Evolutionary conservation across 495 filamentous ascomycete species (phyloP), one percentile per base, ranked within the genome.

Genomic region (Aspergillus cristatus): DNA sequence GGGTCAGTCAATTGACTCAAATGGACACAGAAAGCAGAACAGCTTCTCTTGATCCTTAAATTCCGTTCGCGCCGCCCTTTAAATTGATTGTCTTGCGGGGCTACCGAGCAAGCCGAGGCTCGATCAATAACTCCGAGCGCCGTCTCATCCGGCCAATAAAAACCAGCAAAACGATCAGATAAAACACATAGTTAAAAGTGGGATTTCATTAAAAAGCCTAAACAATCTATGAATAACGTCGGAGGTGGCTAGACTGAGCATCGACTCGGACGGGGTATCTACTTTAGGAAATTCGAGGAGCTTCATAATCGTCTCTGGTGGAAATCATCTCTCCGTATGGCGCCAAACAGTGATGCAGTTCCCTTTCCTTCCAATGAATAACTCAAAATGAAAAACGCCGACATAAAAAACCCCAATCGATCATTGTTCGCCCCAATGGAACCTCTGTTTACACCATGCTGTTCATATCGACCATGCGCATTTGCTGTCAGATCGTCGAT

Each of bases 231-330:
- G 43, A 49, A 54, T 47, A 56, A 55, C 48, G 51, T 59, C 48
- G 57, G 59, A 60, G 55, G 56, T 58, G 57, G 54, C 54, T 63
- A 63, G 56, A 67, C 50, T 62, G 54, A 70, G 65, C 67, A 56
- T 68, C 67, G 60, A 70, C 65, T 70, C 65, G 65, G 20, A 24
- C 20, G 20, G 67, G 63, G 65, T 67, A 65, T 68, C 65, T 62
- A 63, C 56, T 60, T 66, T 55, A 34, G 4, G 46, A 58, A 64
- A 62, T 58, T 64, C 61, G 65, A 70, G 65, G 64, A 68, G 65
- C 67, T 68, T 59, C 56, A 53, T 48, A 50, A 62, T 47, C 41
- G 50, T 55, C 47, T 51, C 42, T 50, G 38, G 39, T 45, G 48
- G 45, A 53, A 54, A 54, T 58, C 48, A 59, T 67, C 46, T 63